Percentiles rank a stretch among this genome's conserved stretches.
phyloP scores from a whole-genome alignment of 306 rosid genomes.

The Citrullus amarus region DNA sequence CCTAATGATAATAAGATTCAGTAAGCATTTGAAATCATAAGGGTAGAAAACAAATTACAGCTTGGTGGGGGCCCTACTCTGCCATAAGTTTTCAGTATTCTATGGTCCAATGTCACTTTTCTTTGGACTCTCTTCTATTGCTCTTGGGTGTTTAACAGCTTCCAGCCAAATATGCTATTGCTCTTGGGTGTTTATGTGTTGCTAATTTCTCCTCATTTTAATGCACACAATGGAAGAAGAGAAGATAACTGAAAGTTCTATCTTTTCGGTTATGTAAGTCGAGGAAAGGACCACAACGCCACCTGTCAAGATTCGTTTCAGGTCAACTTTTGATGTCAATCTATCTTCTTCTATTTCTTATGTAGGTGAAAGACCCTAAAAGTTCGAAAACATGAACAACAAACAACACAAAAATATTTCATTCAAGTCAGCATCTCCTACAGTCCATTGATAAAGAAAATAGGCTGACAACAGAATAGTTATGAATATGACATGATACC shows the following conservation, averaged over 20 bases:
- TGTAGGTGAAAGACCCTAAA: not conserved
- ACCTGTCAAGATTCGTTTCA: not conserved
- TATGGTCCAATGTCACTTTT: not conserved
- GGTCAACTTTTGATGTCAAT: not conserved
- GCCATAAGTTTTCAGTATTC: not conserved
- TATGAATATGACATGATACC: not conserved
- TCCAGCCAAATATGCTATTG: not conserved
- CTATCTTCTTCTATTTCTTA: not conserved
- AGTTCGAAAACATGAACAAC: not conserved
- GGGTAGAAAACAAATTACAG: conserved; percentile 4
- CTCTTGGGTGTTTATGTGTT: conserved; percentile 1
- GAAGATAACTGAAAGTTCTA: not conserved
- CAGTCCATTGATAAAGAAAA: not conserved
- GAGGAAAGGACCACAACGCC: not conserved
- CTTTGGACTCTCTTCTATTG: not conserved
- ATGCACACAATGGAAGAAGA: not conserved
- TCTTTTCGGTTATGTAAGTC: not conserved
- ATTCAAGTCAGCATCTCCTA: not conserved
- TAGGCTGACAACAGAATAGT: not conserved
- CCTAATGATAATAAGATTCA: not conserved
- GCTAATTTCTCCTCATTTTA: not conserved
- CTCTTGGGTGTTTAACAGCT: conserved; percentile 1
- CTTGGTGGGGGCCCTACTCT: not conserved
- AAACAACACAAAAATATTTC: not conserved
- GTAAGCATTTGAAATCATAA: not conserved